Evolutionary conservation across 805 yeast species (phyloP).

Genomic region (Ogataea naganishii): DNA sequence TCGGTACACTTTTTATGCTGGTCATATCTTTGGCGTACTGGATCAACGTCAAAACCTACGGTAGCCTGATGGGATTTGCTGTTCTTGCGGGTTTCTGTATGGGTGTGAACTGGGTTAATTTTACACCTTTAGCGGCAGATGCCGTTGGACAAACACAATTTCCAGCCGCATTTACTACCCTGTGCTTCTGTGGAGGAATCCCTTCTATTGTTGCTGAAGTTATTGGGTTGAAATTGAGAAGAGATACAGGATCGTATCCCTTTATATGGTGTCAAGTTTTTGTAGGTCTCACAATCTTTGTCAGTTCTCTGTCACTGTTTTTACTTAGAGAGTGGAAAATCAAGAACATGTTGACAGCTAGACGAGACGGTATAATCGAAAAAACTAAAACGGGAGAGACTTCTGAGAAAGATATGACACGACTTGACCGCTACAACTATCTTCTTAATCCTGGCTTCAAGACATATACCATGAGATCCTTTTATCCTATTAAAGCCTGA

Average conservation of each 20-base stretch:
- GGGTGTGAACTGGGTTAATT: conserved; percentile 36
- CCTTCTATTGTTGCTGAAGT: conserved; percentile 24
- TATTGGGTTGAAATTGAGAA: conserved; percentile 20
- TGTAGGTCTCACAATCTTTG: conserved; percentile 39
- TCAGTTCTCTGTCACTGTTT: conserved; percentile 32
- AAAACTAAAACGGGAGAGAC: conserved; percentile 3
- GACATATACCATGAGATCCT: conserved; percentile 12
- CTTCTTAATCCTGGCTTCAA: conserved; percentile 2
- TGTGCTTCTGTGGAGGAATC: conserved; percentile 19
- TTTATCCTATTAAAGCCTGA: conserved; percentile 22
- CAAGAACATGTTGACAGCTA: conserved; percentile 25
- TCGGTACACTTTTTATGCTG: conserved; percentile 25
- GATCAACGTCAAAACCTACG: conserved; percentile 36
- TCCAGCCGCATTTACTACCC: conserved; percentile 18
- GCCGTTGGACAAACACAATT: conserved; percentile 22
- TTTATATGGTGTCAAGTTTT: conserved; percentile 55
- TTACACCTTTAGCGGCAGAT: conserved; percentile 26
- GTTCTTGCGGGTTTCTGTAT: conserved; percentile 34
- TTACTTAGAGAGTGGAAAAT: conserved; percentile 51
- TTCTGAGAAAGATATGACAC: conserved; percentile 3
- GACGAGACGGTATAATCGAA: conserved; percentile 7
- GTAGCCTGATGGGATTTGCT: conserved; percentile 32
- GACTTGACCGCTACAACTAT: conserved; percentile 9
- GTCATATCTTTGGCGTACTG: conserved; percentile 38
- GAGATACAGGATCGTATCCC: conserved; percentile 27